Evolutionary conservation across 2,329 filamentous ascomycete genomes (phyloP), one percentile per base, ranked within the genome.

Genomic region (Ophiostoma quercus): DNA sequence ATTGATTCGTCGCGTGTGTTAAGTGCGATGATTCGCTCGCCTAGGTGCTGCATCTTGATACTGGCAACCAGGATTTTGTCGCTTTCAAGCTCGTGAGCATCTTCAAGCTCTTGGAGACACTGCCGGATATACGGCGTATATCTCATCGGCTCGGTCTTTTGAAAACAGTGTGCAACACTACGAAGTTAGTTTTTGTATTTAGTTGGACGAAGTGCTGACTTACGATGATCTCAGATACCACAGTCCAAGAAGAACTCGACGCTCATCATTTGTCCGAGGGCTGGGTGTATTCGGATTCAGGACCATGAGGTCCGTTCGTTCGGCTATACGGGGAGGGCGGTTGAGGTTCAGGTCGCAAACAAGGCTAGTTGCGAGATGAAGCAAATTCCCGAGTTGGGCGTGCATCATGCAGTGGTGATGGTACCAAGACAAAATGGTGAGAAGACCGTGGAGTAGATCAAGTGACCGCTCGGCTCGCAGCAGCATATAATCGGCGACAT

Each of bases 321-420:
- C 82, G 2, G 79, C 78, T 3, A 80, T 68, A 0, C 76, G 79
- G 0, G 82, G 80, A 3, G 77, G 76, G 7, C 77, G 78, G 63
- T 81, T 82, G 14, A 87, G 74, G 2, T 80, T 81, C 47, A 86
- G 74, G 69, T 85, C 84, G 0, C 79, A 79, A 8, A 81, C 77
- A 1, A 86, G 78, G 4, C 81, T 83, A 14, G 79, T 75, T 1
- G 84, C 82, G 25, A 87, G 73, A 9, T 82, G 79, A 2, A 86
- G 74, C 2, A 87, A 76, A 68, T 84, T 85, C 73, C 82, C 81
- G 14, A 87, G 75, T 71, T 87, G 85, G 0, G 80, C 79, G 68
- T 86, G 84, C 75, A 82, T 79, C 72, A 84, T 79, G 73, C 84
- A 85, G 74, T 86, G 84, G 67, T 85, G 83, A 66, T 86, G 84